These are phyloP conservation scores for Gigaspora rosea DNA, from an alignment of 192 early-diverging fungal genomes.

Conservation along the genomic window DNA sequence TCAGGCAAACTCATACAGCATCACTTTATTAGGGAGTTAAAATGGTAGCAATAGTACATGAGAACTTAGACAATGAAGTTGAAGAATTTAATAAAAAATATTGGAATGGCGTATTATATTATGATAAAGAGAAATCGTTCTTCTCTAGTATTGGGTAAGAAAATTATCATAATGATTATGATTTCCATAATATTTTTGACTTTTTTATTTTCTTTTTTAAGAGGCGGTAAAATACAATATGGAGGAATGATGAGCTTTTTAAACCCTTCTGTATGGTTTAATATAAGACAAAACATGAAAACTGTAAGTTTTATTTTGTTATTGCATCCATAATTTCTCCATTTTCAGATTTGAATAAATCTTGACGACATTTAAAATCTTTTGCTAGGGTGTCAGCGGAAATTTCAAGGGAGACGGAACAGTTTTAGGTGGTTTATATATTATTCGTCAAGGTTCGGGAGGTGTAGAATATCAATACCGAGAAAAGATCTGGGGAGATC, in stretches of 20 bases:
- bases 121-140: constrained; percentile 45
- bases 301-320: constrained; percentile 1
- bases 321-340: background rate
- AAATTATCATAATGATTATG: background rate
- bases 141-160: constrained; percentile 46
- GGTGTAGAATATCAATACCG: constrained; percentile 48
- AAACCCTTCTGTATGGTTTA: constrained; percentile 40
- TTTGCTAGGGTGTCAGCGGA: constrained; percentile 39
- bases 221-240: constrained; percentile 37
- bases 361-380: constrained; percentile 23
- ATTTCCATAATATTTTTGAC: background rate
- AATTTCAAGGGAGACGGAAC: constrained; percentile 52
- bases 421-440: constrained; percentile 47
- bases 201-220: constrained; percentile 16
- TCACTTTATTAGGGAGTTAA: constrained; percentile 38
- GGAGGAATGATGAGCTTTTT: constrained; percentile 37
- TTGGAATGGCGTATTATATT: constrained; percentile 48
- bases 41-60: constrained; percentile 53
- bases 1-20: background rate
- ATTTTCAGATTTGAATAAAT: background rate
- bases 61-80: constrained; percentile 41
- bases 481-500: constrained; percentile 50
- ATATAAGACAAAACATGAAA: constrained; percentile 13
- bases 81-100: constrained; percentile 46
- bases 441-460: constrained; percentile 34